A percentile compares a stretch with the other conserved stretches of the same genome.
phyloP scores from a whole-genome alignment of 1,139 yeast genomes.

The Taiozyma onychis region DNA sequence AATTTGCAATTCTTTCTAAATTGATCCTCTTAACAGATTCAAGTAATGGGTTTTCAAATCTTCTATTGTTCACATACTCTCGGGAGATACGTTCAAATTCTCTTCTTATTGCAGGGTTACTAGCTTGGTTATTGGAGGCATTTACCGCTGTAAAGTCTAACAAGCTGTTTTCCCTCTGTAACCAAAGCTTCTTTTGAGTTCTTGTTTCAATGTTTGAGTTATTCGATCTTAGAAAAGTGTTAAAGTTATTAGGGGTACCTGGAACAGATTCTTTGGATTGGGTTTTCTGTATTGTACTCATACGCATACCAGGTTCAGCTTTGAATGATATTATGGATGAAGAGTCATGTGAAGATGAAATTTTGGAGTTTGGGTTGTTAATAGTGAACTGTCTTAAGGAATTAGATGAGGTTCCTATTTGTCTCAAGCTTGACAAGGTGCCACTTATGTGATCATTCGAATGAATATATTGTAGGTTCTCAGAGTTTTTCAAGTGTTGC shows the following conservation, averaged over 20 bases:
- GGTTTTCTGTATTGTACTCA: conserved; percentile 1
- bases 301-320: conserved; percentile 9
- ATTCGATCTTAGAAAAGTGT: conserved; percentile 29
- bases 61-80: conserved; percentile 64
- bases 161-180: conserved; percentile 70
- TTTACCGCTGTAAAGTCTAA: conserved; percentile 38
- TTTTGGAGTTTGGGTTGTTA: conserved; percentile 5
- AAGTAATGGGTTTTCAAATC: conserved; percentile 64
- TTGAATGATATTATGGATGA: conserved; percentile 16
- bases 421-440: conserved; percentile 5
- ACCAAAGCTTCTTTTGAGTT: conserved; percentile 79
- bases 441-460: conserved; percentile 23
- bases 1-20: background rate
- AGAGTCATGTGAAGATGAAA: conserved; percentile 15
- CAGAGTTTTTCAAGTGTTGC: conserved; percentile 1
- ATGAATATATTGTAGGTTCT: conserved; percentile 18
- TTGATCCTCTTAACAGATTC: conserved; percentile 49
- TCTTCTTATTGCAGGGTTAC: conserved; percentile 56
- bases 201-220: conserved; percentile 50
- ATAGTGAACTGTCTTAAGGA: conserved; percentile 23
- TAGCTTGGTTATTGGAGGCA: conserved; percentile 3
- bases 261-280: conserved; percentile 4
- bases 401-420: conserved; percentile 14
- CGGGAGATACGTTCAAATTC: conserved; percentile 73
- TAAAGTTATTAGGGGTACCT: conserved; percentile 28